Base-by-base conservation (phyloP, 116 monocot species). In the Trichopus zeylanicus region DNA sequence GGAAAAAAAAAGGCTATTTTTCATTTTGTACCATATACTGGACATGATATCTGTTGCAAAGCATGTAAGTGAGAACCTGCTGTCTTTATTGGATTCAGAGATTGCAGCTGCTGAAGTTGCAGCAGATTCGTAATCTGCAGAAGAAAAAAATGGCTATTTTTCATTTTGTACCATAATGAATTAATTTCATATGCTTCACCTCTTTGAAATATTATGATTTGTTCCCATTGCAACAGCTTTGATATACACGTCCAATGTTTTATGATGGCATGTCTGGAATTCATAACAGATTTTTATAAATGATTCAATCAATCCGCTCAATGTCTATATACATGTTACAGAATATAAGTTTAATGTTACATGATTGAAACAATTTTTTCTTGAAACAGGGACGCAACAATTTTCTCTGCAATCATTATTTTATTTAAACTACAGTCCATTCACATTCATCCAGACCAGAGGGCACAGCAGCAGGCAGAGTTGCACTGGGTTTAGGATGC, bases 31-130 rank as follows among this genome's bases (percentile, higher is more conserved):
- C n/a, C n/a, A n/a, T 23, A 75, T 97, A 15, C 73, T 82, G 11
- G 91, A 91, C 58, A 97, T 97, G 97, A 74, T 97, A 58, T 97
- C 91, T 1, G 84, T 87, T 16, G 91, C 79, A 22, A 81, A 87
- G 59, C 57, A 78, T 35, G 79, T 81, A 8, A 82, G 87, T 67
- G 65, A 84, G 51, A 61, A 58, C 1, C 71, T 91, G 46, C 63
- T 88, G 18, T 52, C 81, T 3, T 46, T 61, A 16, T 51, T 98
- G 39, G 98, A 98, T 69, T 91, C 91, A 9, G 81, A 82, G 73
- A 85, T 83, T 59, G 78, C 75, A 24, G 78, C 78, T 60, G 89
- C 94, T 29, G 81, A 86, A 67, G 83, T 75, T 12, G 26, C 60
- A 32, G 75, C 53, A 25, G 10, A 22, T 7, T 31, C 31, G 12